These are phyloP conservation scores for Yarrowia yakushimensis DNA, from an alignment of 805 yeast genomes.

Conservation along the genomic window DNA sequence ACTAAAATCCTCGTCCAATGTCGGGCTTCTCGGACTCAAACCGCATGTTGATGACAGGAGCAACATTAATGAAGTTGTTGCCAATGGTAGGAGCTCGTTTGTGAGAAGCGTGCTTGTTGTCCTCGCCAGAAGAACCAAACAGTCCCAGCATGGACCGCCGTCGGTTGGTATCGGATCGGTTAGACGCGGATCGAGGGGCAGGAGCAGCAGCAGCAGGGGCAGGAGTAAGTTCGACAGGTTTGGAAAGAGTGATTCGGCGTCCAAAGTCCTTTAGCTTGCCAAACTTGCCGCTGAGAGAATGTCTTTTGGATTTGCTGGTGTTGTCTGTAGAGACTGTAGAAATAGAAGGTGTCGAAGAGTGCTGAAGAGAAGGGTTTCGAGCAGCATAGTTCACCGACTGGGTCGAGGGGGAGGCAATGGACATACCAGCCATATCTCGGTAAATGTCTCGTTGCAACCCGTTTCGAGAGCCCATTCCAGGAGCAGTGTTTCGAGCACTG, in stretches of 20 bases:
- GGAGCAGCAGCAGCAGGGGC: not conserved
- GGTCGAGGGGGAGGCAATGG: not conserved
- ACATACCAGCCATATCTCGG: not conserved
- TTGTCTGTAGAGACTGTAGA: too few species aligned
- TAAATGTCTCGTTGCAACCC: slow-evolving; percentile 9
- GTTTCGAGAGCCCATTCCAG: not conserved
- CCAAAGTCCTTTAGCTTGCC: slow-evolving; percentile 20
- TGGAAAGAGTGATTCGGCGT: not conserved
- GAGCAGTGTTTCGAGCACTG: slow-evolving; percentile 14
- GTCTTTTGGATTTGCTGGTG: slow-evolving; percentile 1
- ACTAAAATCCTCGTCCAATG: slow-evolving; percentile 9
- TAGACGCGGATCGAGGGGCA: not conserved
- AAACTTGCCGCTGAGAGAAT: slow-evolving; percentile 14
- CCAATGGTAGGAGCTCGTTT: not conserved
- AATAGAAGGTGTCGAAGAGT: not conserved
- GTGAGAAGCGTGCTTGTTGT: not conserved
- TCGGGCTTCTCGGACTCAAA: slow-evolving; percentile 13
- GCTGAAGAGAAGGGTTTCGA: not conserved
- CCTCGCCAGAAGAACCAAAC: not conserved
- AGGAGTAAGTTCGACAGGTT: not conserved
- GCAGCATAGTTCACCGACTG: not conserved
- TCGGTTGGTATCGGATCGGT: not conserved
- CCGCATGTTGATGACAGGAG: slow-evolving; percentile 19
- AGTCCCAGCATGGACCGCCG: slow-evolving; percentile 15
- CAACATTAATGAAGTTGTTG: not conserved